Evolutionary conservation across 495 filamentous ascomycete genomes (phyloP).

Genomic region (Penicillium subrubescens): DNA sequence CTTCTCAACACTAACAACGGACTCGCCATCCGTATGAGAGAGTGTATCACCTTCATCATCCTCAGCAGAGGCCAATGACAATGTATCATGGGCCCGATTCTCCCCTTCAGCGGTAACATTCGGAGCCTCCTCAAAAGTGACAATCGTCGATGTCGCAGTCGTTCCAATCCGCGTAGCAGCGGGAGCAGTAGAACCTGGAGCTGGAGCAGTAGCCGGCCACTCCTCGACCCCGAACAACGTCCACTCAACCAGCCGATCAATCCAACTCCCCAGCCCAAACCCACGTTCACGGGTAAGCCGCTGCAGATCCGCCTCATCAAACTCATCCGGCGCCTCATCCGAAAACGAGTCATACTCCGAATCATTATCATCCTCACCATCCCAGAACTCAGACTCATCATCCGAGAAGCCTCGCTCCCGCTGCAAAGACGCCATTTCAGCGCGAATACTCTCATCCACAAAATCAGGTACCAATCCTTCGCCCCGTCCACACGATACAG

Average conservation of each 20-base stretch:
- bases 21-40: constrained; percentile 29
- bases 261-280: constrained; percentile 71
- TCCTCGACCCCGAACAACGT: constrained; percentile 76
- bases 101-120: background rate
- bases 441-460: constrained; percentile 47
- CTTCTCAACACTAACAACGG: constrained; percentile 36
- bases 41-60: constrained; percentile 31
- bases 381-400: constrained; percentile 16
- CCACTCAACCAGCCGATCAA: constrained; percentile 75
- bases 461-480: constrained; percentile 39
- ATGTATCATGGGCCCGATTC: constrained; percentile 10
- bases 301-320: constrained; percentile 49
- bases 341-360: constrained; percentile 30
- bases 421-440: constrained; percentile 44
- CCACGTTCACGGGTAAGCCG: constrained; percentile 55
- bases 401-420: constrained; percentile 15
- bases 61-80: constrained; percentile 20
- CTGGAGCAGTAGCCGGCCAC: constrained; percentile 30
- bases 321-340: constrained; percentile 33
- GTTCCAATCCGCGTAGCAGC: constrained; percentile 39
- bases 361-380: constrained; percentile 19
- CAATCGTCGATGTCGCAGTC: constrained; percentile 53
- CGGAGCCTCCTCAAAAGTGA: constrained; percentile 29
- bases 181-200: background rate
- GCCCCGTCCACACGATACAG: constrained; percentile 17